phyloP scores from a whole-genome alignment of 2,329 filamentous ascomycete species.

The Apiospora pterosperma region DNA sequence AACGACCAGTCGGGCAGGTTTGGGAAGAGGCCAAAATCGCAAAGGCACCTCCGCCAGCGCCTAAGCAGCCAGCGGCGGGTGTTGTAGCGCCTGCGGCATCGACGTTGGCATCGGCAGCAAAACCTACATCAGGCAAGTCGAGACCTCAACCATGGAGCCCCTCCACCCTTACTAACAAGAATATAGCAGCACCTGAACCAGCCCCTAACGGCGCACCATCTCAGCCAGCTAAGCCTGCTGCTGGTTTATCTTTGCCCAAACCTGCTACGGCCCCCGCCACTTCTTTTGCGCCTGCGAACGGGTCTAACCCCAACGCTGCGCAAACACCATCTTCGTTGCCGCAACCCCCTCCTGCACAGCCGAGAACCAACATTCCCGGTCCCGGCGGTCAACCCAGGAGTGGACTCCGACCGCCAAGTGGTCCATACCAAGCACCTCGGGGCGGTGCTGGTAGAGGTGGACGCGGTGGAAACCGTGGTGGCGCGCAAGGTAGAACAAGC shows the following conservation, averaged over 20 bases:
- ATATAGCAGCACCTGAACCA: constrained; percentile 14
- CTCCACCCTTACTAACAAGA: constrained; percentile 10
- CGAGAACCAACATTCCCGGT: constrained; percentile 20
- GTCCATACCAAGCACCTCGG: constrained; percentile 25
- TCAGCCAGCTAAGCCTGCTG: constrained; percentile 12
- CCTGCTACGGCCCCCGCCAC: constrained; percentile 6
- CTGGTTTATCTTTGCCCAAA: constrained; percentile 16
- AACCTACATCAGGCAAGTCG: constrained; percentile 3
- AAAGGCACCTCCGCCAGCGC: constrained; percentile 39
- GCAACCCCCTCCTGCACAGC: constrained; percentile 27
- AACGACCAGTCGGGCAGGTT: constrained; percentile 79
- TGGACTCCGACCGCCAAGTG: constrained; percentile 17
- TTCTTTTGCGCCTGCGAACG: not conserved
- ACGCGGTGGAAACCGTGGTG: constrained; percentile 33
- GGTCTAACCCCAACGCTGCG: constrained; percentile 17
- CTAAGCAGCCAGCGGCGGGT: constrained; percentile 24
- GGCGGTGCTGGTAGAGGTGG: constrained; percentile 24
- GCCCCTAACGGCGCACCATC: constrained; percentile 5
- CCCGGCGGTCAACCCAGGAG: constrained; percentile 18
- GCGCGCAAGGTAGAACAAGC: constrained; percentile 33
- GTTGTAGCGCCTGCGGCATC: constrained; percentile 3
- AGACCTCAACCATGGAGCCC: not conserved
- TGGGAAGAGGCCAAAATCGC: constrained; percentile 76
- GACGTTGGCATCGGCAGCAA: not conserved
- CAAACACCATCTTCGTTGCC: constrained; percentile 9